A percentile compares a stretch with the other conserved stretches of the same genome.
These are phyloP conservation scores for Conringia planisiliqua DNA, from an alignment of 345 rosid species.

Conservation along the genomic window DNA sequence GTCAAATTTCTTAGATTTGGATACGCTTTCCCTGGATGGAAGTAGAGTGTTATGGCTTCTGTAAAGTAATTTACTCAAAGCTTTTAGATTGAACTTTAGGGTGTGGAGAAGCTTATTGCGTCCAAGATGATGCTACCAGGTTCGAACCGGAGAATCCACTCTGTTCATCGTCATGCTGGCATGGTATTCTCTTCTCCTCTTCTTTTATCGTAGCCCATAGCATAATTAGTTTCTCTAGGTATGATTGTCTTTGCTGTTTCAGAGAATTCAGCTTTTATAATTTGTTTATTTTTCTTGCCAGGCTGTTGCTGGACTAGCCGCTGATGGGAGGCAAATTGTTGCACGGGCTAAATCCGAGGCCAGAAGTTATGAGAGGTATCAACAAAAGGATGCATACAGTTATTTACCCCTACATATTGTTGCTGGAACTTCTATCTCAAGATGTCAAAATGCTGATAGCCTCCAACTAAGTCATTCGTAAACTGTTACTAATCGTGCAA, in stretches of 20 bases:
- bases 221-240: no score
- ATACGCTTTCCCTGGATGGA: no score
- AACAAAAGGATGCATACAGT: background rate
- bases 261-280: no score
- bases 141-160: conserved; percentile 89
- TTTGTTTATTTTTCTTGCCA: conserved; percentile 9
- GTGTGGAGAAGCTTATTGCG: conserved; percentile 96
- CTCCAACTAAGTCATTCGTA: no score
- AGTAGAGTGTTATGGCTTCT: background rate
- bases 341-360: conserved; percentile 91
- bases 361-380: conserved; percentile 70
- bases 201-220: no score
- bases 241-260: no score
- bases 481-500: background rate
- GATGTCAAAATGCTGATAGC: no score
- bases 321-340: conserved; percentile 95
- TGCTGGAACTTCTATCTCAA: background rate
- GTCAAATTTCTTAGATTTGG: background rate
- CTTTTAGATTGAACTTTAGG: conserved; percentile 34
- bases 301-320: conserved; percentile 99
- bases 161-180: conserved; percentile 96
- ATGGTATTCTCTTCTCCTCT: conserved; percentile 44
- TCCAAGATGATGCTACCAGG: conserved; percentile 99
- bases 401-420: background rate
- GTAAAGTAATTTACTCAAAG: background rate